A percentile compares a stretch with the other conserved stretches of the same genome.
Conservation (phyloP, 192 early-diverging fungal genomes). For the Entrophospora sp. region DNA sequence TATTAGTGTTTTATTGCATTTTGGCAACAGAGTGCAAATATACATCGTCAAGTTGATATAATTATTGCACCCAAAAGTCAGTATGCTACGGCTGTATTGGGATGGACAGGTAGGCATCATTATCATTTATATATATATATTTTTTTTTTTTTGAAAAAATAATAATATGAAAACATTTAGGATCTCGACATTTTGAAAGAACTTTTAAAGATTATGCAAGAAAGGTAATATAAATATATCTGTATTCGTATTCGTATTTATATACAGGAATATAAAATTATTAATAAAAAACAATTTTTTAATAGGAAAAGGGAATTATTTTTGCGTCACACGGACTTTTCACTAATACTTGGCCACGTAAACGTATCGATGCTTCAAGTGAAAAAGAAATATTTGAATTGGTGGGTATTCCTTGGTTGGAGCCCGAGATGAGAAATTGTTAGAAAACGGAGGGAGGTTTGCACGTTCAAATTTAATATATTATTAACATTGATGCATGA, state of each 20-base stretch:
- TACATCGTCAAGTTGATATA: conserved; percentile 27
- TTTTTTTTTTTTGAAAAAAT: neutral
- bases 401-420: conserved; percentile 23
- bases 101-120: conserved; percentile 33
- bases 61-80: conserved; percentile 21
- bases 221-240: neutral
- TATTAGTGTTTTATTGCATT: conserved; percentile 28
- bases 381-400: conserved; percentile 21
- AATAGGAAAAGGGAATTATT: too few relatives aligned
- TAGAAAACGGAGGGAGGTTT: too few relatives aligned
- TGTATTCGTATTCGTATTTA: too few relatives aligned
- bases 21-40: conserved; percentile 21
- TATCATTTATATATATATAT: too few relatives aligned
- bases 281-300: too few relatives aligned
- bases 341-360: conserved; percentile 10
- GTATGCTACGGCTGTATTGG: conserved; percentile 20
- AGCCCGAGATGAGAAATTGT: conserved; percentile 26
- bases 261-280: too few relatives aligned
- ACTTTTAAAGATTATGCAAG: neutral
- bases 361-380: neutral
- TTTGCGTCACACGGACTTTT: conserved; percentile 22
- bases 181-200: neutral
- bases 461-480: too few relatives aligned
- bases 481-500: too few relatives aligned
- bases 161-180: neutral